Evolutionary conservation across 768 basidiomycete species (phyloP).

Genomic region (Trametes maxima): DNA sequence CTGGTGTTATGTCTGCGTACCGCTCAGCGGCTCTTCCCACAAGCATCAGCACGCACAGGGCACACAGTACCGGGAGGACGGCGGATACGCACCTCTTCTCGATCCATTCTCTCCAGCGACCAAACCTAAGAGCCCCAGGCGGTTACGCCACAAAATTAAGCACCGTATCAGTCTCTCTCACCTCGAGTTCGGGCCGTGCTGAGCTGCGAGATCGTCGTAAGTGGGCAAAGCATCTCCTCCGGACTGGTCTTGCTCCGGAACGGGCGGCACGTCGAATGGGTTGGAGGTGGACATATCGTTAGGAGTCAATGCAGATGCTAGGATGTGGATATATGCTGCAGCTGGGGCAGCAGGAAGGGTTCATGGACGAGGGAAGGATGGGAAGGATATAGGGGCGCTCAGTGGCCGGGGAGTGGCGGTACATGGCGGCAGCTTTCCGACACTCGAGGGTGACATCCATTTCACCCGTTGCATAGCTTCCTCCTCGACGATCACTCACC

Average conservation of each 20-base stretch:
- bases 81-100: constrained; percentile 67
- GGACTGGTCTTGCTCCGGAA: constrained; percentile 44
- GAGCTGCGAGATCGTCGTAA: constrained; percentile 77
- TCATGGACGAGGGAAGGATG: not conserved
- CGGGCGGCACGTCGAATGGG: constrained; percentile 20
- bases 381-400: constrained; percentile 5
- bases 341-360: not conserved
- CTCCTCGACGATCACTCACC: not conserved
- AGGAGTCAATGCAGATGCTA: not conserved
- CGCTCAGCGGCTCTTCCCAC: constrained; percentile 78
- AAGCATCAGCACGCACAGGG: constrained; percentile 8
- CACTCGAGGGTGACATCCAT: not conserved
- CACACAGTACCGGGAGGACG: not conserved
- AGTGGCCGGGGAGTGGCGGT: constrained; percentile 11
- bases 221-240: constrained; percentile 67
- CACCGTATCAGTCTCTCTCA: constrained; percentile 30
- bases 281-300: constrained; percentile 14
- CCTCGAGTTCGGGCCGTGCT: constrained; percentile 85
- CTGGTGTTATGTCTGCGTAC: constrained; percentile 64
- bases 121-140: constrained; percentile 54
- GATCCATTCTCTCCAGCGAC: constrained; percentile 85
- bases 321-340: not conserved
- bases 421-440: constrained; percentile 5
- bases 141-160: not conserved
- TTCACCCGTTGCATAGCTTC: constrained; percentile 4